These are phyloP conservation scores for Pythium grandisporangium DNA, from an alignment of 352 stramenopile genomes.

Conservation along the genomic window DNA sequence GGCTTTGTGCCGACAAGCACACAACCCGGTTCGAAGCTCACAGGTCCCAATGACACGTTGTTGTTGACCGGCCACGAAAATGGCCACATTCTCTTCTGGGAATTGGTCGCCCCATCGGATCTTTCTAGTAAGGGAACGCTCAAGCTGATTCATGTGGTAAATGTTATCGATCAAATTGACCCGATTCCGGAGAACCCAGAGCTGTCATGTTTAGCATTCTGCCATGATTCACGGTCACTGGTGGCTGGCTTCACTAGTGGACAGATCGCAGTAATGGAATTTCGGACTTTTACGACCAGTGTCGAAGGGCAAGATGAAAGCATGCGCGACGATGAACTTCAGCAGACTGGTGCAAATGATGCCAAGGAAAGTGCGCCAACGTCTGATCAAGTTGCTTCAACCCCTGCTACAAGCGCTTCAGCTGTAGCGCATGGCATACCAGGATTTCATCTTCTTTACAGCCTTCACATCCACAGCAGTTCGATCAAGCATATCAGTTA, in stretches of 20 bases:
- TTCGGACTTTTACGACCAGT: slow-evolving; percentile 2
- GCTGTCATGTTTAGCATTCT: slow-evolving; percentile 43
- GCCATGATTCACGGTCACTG: slow-evolving; percentile 27
- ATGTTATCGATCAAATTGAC: slow-evolving; percentile 26
- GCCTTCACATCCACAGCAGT: slow-evolving; percentile 45
- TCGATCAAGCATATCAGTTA: slow-evolving; percentile 40
- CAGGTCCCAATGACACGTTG: slow-evolving; percentile 32
- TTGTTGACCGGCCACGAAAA: slow-evolving; percentile 51
- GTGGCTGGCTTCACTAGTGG: slow-evolving; percentile 40
- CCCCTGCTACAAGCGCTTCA: too few species aligned
- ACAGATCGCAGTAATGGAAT: slow-evolving; percentile 47
- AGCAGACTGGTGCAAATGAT: slow-evolving; percentile 6
- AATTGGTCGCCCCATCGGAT: slow-evolving; percentile 34
- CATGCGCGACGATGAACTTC: not conserved
- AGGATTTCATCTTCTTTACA: slow-evolving; percentile 40
- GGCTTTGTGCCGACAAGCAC: slow-evolving; percentile 25
- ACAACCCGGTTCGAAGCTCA: slow-evolving; percentile 8
- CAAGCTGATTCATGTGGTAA: slow-evolving; percentile 41
- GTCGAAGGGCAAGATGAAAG: not conserved
- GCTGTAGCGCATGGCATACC: too few species aligned
- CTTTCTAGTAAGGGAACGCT: slow-evolving; percentile 39
- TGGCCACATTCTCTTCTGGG: slow-evolving; percentile 53
- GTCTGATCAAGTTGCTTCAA: too few species aligned
- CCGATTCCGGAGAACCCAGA: slow-evolving; percentile 19
- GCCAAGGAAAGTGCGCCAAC: too few species aligned